These are phyloP conservation scores for Aspergillus asperescens DNA, from an alignment of 495 filamentous ascomycete species.

Conservation along the genomic window DNA sequence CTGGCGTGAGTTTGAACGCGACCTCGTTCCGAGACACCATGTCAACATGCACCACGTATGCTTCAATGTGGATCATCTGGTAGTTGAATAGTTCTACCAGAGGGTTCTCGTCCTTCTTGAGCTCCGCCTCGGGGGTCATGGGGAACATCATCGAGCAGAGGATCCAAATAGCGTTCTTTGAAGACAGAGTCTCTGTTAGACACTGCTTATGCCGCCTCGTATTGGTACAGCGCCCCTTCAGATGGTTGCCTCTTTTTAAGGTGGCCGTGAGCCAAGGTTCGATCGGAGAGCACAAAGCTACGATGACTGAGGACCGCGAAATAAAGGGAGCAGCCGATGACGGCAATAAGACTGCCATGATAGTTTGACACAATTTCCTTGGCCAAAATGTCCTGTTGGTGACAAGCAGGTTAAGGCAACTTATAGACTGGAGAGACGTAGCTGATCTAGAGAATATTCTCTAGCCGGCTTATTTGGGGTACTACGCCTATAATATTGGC, in stretches of 20 bases:
- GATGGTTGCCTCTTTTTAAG: slow-evolving; percentile 91
- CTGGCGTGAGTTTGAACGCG: slow-evolving; percentile 95
- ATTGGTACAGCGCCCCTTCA: slow-evolving; percentile 97
- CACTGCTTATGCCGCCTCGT: slow-evolving; percentile 94
- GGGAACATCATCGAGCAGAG: slow-evolving; percentile 89
- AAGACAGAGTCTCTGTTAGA: slow-evolving; percentile 92
- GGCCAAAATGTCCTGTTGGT: no score
- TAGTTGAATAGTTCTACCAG: slow-evolving; percentile 90
- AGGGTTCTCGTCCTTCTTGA: slow-evolving; percentile 79
- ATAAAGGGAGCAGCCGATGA: slow-evolving; percentile 96
- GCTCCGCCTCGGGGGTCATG: slow-evolving; percentile 83
- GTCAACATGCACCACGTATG: slow-evolving; percentile 98
- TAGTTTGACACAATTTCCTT: no score
- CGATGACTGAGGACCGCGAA: slow-evolving; percentile 84
- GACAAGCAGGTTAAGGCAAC: no score
- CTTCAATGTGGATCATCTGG: slow-evolving; percentile 90
- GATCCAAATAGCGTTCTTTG: slow-evolving; percentile 89
- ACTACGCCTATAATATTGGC: no score
- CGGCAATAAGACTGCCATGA: slow-evolving; percentile 86
- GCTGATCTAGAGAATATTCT: no score
- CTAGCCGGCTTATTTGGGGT: no score
- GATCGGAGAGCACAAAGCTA: slow-evolving; percentile 88
- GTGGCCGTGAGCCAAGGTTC: slow-evolving; percentile 97
- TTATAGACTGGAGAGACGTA: no score
- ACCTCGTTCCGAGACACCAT: slow-evolving; percentile 98